Evolutionary conservation across 495 filamentous ascomycete species (phyloP).

Genomic region (Hyaloscypha variabilis): DNA sequence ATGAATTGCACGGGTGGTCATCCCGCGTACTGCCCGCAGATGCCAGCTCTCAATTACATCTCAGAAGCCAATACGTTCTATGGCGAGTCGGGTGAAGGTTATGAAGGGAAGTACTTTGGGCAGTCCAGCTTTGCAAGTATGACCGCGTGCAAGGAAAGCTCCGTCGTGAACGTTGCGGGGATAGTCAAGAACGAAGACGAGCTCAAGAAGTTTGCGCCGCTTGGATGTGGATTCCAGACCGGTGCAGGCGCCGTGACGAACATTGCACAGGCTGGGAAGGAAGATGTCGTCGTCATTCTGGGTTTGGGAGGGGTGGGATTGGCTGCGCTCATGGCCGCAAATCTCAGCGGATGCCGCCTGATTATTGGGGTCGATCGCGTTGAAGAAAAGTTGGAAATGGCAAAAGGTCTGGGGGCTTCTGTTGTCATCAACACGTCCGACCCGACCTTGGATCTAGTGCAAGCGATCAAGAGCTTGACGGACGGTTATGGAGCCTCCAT

Average conservation of each 20-base stretch:
- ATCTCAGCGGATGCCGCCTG: neutral
- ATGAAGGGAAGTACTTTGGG: neutral
- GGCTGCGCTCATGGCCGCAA: neutral
- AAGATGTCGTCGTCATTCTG: neutral
- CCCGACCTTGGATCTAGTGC: neutral
- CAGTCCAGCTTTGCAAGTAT: constrained; percentile 1
- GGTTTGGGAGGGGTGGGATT: neutral
- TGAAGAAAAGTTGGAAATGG: neutral
- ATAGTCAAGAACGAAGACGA: neutral
- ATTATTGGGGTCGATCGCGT: neutral
- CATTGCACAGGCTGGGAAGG: neutral
- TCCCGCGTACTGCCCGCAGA: neutral
- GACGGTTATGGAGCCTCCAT: neutral
- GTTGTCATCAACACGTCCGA: neutral
- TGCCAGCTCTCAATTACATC: neutral
- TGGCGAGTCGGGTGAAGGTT: neutral
- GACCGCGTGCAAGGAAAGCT: neutral
- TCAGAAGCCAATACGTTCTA: neutral
- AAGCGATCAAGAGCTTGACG: neutral
- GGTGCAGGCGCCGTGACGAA: neutral
- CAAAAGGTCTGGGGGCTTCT: neutral
- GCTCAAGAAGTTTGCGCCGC: neutral
- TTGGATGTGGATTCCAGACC: neutral
- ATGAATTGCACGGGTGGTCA: neutral
- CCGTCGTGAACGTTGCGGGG: neutral